Evolutionary conservation across 208 protist genomes (phyloP), one percentile per base, ranked within the genome.

Genomic region (Wallacemonas collosoma): DNA sequence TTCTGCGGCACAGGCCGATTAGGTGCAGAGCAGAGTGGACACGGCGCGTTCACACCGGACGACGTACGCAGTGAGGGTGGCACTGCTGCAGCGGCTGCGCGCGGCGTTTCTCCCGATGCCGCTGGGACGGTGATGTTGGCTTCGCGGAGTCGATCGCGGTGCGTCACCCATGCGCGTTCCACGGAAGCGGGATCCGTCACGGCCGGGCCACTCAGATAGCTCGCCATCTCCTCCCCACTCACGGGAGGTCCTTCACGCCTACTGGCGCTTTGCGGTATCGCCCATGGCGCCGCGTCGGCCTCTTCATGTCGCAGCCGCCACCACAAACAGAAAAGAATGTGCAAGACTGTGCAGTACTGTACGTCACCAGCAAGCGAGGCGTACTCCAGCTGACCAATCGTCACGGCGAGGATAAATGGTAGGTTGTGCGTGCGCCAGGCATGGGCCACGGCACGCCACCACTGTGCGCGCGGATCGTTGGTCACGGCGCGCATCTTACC

Each of bases 271-370:
- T 41, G 17, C 3, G 60, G 5, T 60, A n/a, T 47, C 40, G 40
- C 43, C 60, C 1, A 66, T 17, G 62, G 62, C 11, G 43, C 58
- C 50, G 60, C 67, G 26, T 26, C 26, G 61, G 67, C 67, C 73
- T 72, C 77, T 63, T 81, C 47, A 40, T 81, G 54, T 35, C 88
- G 86, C 70, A 89, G 75, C 17, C 85, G 84, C 89, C 91, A 96
- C 87, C 91, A 94, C 6, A 96, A 58, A 68, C 85, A 89, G 69
- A 83, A 91, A 6, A 94, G 69, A 40, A 93, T 72, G 75, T 92
- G 94, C 4, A 96, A 60, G 17, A 93, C 86, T 6, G 83, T 68
- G 78, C 89, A 89, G 63, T 87, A 93, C 81, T 96, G 91, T 70
- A 89, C 83, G 63, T 96, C 91, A 12, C 89, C 91, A 50, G 90